Evolutionary conservation across 2,329 filamentous ascomycete genomes (phyloP).

Genomic region (Xylariaceae sp.): DNA sequence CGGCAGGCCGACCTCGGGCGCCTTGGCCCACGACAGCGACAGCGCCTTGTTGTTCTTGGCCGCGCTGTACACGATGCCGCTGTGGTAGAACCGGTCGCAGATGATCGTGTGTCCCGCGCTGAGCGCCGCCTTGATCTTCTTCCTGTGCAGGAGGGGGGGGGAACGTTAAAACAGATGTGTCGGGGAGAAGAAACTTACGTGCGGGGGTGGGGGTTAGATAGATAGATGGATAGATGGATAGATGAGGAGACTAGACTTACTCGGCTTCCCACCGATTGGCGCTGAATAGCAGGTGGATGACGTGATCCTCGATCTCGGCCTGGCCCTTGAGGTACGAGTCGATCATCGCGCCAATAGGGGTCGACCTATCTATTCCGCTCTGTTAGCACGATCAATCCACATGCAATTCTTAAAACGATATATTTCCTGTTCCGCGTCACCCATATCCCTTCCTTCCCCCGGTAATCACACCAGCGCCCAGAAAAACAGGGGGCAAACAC

Average conservation of each 20-base stretch:
- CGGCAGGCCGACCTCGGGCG: slow-evolving; percentile 83
- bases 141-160: slow-evolving; percentile 38
- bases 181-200: too few relatives aligned
- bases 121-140: slow-evolving; percentile 57
- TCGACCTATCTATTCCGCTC: slow-evolving; percentile 67
- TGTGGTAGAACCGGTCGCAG: slow-evolving; percentile 94
- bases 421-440: too few relatives aligned
- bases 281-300: slow-evolving; percentile 86
- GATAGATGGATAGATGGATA: neutral
- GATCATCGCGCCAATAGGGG: slow-evolving; percentile 85
- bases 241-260: slow-evolving; percentile 44
- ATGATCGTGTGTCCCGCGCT: slow-evolving; percentile 73
- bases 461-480: too few relatives aligned
- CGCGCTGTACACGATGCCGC: slow-evolving; percentile 88
- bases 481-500: slow-evolving; percentile 25
- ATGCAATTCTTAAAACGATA: neutral
- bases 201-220: neutral
- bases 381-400: slow-evolving; percentile 11
- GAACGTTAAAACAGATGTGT: neutral
- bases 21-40: slow-evolving; percentile 76
- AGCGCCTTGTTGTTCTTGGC: slow-evolving; percentile 78
- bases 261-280: slow-evolving; percentile 85
- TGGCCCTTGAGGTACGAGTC: slow-evolving; percentile 76
- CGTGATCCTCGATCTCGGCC: slow-evolving; percentile 79
- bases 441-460: too few relatives aligned